These are phyloP conservation scores for Jaapia argillacea DNA, from an alignment of 768 basidiomycete genomes.

Conservation along the genomic window DNA sequence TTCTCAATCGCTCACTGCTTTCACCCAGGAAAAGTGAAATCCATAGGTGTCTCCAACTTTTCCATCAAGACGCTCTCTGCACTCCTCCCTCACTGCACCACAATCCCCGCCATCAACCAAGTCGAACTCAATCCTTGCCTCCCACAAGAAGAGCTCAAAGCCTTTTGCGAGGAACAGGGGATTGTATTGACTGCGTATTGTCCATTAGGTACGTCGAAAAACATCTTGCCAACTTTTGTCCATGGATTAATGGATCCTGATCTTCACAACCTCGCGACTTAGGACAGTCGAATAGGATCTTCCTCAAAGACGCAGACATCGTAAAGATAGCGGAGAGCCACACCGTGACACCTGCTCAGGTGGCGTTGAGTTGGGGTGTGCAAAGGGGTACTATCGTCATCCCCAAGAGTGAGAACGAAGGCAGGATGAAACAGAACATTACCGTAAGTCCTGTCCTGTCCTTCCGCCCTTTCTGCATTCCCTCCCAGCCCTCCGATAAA, in stretches of 20 bases:
- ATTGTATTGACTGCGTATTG: conserved; percentile 38
- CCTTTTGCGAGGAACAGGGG: conserved; percentile 30
- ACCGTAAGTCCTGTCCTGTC: conserved; percentile 17
- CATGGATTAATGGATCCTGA: neutral
- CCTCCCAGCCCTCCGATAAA: neutral
- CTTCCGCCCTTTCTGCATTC: conserved; percentile 3
- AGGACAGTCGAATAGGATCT: too few species aligned
- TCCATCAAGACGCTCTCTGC: conserved; percentile 32
- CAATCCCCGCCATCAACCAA: conserved; percentile 38
- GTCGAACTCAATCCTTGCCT: conserved; percentile 27
- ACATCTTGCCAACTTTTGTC: conserved; percentile 17
- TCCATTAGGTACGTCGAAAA: conserved; percentile 23
- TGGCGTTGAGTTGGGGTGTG: conserved; percentile 48
- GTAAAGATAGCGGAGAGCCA: conserved; percentile 25
- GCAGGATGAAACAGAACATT: conserved; percentile 44
- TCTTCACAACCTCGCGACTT: too few species aligned
- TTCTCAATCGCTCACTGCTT: neutral
- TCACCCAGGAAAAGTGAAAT: conserved; percentile 28
- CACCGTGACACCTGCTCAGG: conserved; percentile 37
- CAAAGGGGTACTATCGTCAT: conserved; percentile 42
- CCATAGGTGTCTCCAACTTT: conserved; percentile 52
- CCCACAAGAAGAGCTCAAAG: conserved; percentile 30
- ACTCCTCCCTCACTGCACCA: conserved; percentile 25
- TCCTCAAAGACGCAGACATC: conserved; percentile 23
- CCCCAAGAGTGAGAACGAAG: conserved; percentile 37